phyloP scores from a whole-genome alignment of 2,329 filamentous ascomycete genomes.

The Pestalotiopsis fici region DNA sequence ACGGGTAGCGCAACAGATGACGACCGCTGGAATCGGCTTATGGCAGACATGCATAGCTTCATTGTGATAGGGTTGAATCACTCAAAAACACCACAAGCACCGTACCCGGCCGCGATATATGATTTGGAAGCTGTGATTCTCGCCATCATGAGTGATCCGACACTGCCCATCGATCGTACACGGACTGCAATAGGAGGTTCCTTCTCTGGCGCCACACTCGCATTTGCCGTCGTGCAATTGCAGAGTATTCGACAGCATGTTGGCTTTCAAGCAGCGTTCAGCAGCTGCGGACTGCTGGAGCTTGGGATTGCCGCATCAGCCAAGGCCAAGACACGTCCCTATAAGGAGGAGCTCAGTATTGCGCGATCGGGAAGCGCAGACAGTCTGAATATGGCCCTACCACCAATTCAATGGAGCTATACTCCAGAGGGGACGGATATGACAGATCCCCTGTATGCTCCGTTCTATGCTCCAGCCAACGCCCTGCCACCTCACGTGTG shows the following conservation, averaged over 20 bases:
- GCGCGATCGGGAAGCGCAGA: neutral
- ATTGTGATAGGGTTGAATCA: constrained; percentile 8
- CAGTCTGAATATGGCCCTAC: neutral
- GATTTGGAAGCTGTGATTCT: constrained; percentile 8
- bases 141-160: constrained; percentile 1
- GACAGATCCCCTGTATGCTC: constrained; percentile 7
- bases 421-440: constrained; percentile 5
- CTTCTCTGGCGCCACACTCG: constrained; percentile 4
- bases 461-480: constrained; percentile 4
- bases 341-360: neutral
- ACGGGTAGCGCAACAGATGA: constrained; percentile 7
- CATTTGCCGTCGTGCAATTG: constrained; percentile 6
- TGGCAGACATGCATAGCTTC: constrained; percentile 4
- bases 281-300: constrained; percentile 7
- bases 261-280: constrained; percentile 1
- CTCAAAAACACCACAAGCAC: constrained; percentile 2
- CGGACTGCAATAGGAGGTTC: constrained; percentile 8
- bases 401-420: constrained; percentile 6
- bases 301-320: neutral
- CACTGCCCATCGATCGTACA: constrained; percentile 5
- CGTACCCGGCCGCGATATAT: constrained; percentile 6
- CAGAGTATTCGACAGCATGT: neutral
- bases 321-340: constrained; percentile 6
- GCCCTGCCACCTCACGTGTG: constrained; percentile 7
- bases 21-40: constrained; percentile 8